Percentiles rank a stretch among this genome's conserved stretches.
phyloP scores from a whole-genome alignment of 2,329 filamentous ascomycete genomes.

The Aspergillus neoniger region DNA sequence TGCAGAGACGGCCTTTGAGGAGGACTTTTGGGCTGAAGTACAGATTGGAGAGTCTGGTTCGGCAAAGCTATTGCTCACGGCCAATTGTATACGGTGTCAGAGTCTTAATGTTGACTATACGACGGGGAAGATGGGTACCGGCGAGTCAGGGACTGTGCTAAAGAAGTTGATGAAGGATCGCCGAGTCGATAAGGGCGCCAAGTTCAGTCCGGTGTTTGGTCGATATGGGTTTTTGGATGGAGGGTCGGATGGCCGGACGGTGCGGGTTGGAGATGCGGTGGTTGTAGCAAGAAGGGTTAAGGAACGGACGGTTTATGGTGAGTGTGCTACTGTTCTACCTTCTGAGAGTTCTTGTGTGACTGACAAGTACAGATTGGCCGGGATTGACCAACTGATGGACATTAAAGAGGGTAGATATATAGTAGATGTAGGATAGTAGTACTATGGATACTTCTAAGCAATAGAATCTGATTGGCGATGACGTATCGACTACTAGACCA shows the following conservation, averaged over 20 bases:
- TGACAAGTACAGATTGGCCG: conserved; percentile 17
- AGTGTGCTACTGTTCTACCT: conserved; percentile 31
- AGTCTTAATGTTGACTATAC: conserved; percentile 72
- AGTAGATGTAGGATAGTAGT: background rate
- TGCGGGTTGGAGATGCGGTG: conserved; percentile 61
- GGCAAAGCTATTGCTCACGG: conserved; percentile 59
- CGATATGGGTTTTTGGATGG: conserved; percentile 65
- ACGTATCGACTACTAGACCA: background rate
- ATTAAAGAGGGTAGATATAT: background rate
- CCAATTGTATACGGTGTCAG: conserved; percentile 68
- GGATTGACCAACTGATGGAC: conserved; percentile 23
- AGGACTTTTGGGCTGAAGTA: conserved; percentile 72
- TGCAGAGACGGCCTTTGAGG: conserved; percentile 60
- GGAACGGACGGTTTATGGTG: conserved; percentile 58
- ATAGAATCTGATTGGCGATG: background rate
- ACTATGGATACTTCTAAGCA: background rate
- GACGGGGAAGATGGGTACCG: conserved; percentile 61
- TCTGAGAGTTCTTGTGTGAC: conserved; percentile 4
- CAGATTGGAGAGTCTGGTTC: conserved; percentile 18
- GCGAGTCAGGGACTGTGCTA: conserved; percentile 62
- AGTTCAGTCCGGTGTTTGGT: conserved; percentile 71
- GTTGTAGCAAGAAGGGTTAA: conserved; percentile 52
- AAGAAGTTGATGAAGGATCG: conserved; percentile 72
- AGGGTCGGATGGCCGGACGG: conserved; percentile 35
- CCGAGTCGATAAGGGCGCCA: conserved; percentile 67